These are phyloP conservation scores for Chaetomium sp. DNA, from an alignment of 2,329 filamentous ascomycete species.

Conservation along the genomic window DNA sequence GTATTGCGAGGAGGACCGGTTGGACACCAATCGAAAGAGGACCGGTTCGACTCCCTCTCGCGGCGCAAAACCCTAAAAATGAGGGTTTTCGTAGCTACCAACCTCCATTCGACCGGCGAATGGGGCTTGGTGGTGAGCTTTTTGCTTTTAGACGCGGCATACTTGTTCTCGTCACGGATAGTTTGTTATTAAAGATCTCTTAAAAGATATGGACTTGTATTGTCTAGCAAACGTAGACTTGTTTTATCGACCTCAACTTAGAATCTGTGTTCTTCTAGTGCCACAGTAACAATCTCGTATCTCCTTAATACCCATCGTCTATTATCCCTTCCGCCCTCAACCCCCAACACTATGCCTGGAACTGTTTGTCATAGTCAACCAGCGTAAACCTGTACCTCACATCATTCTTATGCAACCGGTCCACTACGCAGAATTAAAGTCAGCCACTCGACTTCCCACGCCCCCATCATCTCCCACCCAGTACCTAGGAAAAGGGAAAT, in stretches of 20 bases:
- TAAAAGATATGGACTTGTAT: too few relatives aligned
- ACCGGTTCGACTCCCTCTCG: too few relatives aligned
- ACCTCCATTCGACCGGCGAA: neutral
- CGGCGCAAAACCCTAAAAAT: too few relatives aligned
- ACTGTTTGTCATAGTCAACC: neutral
- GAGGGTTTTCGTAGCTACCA: too few relatives aligned
- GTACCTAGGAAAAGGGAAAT: neutral
- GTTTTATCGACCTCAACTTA: too few relatives aligned
- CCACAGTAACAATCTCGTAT: neutral
- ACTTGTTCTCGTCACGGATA: too few relatives aligned
- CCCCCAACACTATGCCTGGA: neutral
- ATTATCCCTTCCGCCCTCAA: neutral
- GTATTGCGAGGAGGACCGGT: too few relatives aligned
- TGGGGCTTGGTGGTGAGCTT: neutral
- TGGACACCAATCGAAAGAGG: too few relatives aligned
- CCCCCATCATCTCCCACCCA: neutral
- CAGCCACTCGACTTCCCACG: neutral
- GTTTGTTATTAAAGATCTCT: too few relatives aligned
- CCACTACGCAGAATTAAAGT: neutral
- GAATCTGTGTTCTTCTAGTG: too few relatives aligned
- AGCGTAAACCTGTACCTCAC: neutral
- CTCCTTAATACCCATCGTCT: neutral
- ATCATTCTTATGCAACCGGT: neutral
- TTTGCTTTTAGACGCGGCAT: too few relatives aligned
- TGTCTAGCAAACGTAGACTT: too few relatives aligned